A percentile compares a stretch with the other conserved stretches of the same genome.
These are phyloP conservation scores for Boletus edulis DNA, from an alignment of 768 basidiomycete species.

Conservation along the genomic window DNA sequence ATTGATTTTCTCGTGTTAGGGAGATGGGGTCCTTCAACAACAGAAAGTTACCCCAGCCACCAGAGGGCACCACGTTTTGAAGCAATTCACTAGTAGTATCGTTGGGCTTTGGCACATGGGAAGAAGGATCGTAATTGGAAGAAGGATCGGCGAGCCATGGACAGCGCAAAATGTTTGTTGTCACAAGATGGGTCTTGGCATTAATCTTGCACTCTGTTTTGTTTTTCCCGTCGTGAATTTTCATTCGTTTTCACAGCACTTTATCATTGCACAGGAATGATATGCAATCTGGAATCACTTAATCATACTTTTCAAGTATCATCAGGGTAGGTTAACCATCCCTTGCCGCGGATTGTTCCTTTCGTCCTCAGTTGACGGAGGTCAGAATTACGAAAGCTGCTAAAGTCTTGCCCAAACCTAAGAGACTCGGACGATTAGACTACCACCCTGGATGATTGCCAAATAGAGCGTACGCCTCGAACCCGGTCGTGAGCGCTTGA, in stretches of 20 bases:
- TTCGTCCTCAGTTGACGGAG: neutral
- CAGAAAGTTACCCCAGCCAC: slow-evolving; percentile 92
- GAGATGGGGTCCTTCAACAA: slow-evolving; percentile 94
- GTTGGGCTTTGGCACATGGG: neutral
- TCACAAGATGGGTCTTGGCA: slow-evolving; percentile 20
- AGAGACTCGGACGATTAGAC: neutral
- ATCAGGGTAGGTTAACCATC: neutral
- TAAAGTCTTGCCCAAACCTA: slow-evolving; percentile 22
- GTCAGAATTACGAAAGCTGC: slow-evolving; percentile 9
- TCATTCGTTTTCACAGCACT: slow-evolving; percentile 8
- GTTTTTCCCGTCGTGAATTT: slow-evolving; percentile 15
- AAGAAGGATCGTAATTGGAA: slow-evolving; percentile 10
- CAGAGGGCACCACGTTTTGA: slow-evolving; percentile 78
- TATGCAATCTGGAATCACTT: neutral
- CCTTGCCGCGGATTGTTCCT: slow-evolving; percentile 4
- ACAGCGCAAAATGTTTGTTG: slow-evolving; percentile 5
- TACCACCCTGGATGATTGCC: too few species aligned
- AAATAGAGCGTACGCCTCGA: slow-evolving; percentile 3
- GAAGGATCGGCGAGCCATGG: slow-evolving; percentile 13
- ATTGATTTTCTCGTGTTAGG: slow-evolving; percentile 40
- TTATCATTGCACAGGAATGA: neutral
- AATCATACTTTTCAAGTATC: neutral
- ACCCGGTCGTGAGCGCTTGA: slow-evolving; percentile 22
- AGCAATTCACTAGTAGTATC: neutral
- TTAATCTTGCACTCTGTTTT: slow-evolving; percentile 18